Base-by-base conservation (phyloP, 2,329 filamentous ascomycete species). In the Ascocoryne sarcoides region DNA sequence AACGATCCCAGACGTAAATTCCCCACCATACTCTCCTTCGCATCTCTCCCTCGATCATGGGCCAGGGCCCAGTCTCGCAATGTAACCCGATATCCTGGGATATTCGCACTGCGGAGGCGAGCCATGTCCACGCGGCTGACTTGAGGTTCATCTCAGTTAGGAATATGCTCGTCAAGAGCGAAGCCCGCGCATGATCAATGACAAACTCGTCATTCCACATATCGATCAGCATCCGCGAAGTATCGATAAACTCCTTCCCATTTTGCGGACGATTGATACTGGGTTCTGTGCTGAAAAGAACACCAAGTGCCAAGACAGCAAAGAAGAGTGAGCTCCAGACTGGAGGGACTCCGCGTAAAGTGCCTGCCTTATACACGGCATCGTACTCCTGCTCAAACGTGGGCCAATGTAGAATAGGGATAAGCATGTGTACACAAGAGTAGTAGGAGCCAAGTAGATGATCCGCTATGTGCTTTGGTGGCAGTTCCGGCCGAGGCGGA, bases 1-100 rank as follows among this genome's bases (percentile, higher is more conserved):
- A 73, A 47, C 88, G 78, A 64, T 98, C 92, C 65, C 89, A 79
- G 32, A 87, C 77, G 62, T 96, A 96, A 42, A 95, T 76, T 10
- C 85, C 79, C 88, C 92, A 98, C 90, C 90, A 98, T 2, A 92
- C 76, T 40, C 89, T 74, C 45, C 84, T 78, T 40, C 89, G 78
- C 77, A 90, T 88, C 62, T 96, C 90, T 9, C 76, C 76, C 54
- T 95, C 88, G 10, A 94, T 68, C 1, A 79, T 70, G 2, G 83
- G 73, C 71, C 82, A 87, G 1, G 79, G 72, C 0, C 81, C 82
- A 1, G 76, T 75, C 53, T 94, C 85, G 5, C 75, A 67, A 54
- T 95, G 82, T 8, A 96, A 68, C 0, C 85, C 85, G 33, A 95
- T 70, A 50, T 92, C 84, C 58, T 96, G 90, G 0, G 83, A 84